phyloP scores from a whole-genome alignment of 257 asterid genomes.

The Verbascum thapsus region DNA sequence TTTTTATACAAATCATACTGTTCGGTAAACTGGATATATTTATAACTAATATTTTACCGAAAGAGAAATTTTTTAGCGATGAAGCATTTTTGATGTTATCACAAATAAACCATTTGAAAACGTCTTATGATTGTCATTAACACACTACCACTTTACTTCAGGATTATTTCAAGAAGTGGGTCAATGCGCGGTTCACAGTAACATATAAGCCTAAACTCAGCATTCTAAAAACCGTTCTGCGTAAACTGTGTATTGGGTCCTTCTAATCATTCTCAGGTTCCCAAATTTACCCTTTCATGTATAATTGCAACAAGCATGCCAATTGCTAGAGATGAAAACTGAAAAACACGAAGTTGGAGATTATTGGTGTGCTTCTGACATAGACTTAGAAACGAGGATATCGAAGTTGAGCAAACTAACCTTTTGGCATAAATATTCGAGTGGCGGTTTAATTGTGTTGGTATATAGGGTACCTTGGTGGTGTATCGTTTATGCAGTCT shows the following conservation, averaged over 20 bases:
- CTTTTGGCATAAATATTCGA: conserved; percentile 59
- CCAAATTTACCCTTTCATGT: conserved; percentile 44
- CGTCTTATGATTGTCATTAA: too few species aligned
- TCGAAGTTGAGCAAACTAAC: conserved; percentile 71
- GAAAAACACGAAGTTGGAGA: conserved; percentile 38
- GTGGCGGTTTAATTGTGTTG: conserved; percentile 68
- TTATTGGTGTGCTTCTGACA: conserved; percentile 71
- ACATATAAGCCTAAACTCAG: conserved; percentile 37
- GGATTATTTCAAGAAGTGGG: conserved; percentile 74
- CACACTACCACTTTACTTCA: conserved; percentile 35
- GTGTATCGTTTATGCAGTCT: conserved; percentile 54
- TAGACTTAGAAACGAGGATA: conserved; percentile 56
- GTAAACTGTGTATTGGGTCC: conserved; percentile 42
- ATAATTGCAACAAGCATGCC: conserved; percentile 71
- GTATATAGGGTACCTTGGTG: conserved; percentile 45
- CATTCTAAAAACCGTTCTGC: conserved; percentile 38
- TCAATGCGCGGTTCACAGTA: conserved; percentile 75
- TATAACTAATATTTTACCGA: too few species aligned
- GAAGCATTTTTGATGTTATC: conserved; percentile 8
- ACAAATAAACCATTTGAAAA: neutral
- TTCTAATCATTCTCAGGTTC: conserved; percentile 34
- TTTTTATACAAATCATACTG: neutral
- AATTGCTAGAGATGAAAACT: conserved; percentile 53
- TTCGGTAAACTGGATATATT: neutral
- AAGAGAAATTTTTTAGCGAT: neutral